Base-by-base conservation (phyloP, 306 rosid species). In the Gleditsia sinensis region DNA sequence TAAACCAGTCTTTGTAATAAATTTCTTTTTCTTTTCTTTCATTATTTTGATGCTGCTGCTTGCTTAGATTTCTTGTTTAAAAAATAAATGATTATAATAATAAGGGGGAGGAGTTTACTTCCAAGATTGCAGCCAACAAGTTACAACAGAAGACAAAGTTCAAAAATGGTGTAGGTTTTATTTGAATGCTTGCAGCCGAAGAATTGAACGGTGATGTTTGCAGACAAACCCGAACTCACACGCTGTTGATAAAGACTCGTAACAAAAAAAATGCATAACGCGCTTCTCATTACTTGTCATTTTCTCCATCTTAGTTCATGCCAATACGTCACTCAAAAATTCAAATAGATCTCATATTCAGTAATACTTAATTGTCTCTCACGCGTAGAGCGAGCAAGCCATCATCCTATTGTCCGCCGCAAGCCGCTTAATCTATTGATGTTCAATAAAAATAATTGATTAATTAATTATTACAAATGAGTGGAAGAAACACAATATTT, bases 301-400 rank as follows among this genome's bases (percentile, higher is more conserved):
- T 68, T 45, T 74, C 53, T 23, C 3, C 4, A 46, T 55, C 67
- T 53, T 10, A 37, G 34, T 58, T 61, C 4, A 16, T 68, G 54
- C 45, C 73, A 46, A 73, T n/a, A 68, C 77, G 80, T 73, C 74
- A 78, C 62, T 45, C 76, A 45, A 69, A 7, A n/a, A 25, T n/a
- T 75, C 20, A 6, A 51, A 62, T 73, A 62, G 50, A 72, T 74
- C 61, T 39, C 4, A 21, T 71, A 16, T 49, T 74, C 34, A 75
- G 71, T 53, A 27, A 71, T 27, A 28, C 25, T 20, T 60, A 61
- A 78, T 81, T 81, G 65, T 69, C 75, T 69, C 75, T 33, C 79
- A 71, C 67, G 83, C 77, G 62, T 58, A 80, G 74, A 74, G 80
- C 42, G 65, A 62, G 87, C 57, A n/a, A n/a, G n/a, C 53, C 67